These are phyloP conservation scores for Delonix regia DNA, from an alignment of 306 rosid species.

Conservation along the genomic window DNA sequence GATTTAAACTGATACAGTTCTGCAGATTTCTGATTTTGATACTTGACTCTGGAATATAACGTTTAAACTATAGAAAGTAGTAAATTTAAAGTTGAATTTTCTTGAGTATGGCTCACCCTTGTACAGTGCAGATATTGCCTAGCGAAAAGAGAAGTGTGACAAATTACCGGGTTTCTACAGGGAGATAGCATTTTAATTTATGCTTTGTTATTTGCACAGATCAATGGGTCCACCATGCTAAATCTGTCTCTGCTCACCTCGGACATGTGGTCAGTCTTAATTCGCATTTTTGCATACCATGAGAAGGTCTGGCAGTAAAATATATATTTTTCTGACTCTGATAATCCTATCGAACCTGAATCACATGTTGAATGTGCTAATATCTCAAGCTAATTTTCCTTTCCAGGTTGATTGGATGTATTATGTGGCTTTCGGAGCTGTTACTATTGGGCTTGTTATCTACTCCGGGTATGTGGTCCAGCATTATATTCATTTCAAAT, in stretches of 20 bases:
- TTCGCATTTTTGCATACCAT: constrained; percentile 84
- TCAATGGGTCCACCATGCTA: constrained; percentile 87
- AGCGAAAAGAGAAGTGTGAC: neutral
- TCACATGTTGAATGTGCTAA: constrained; percentile 24
- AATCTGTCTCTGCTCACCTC: constrained; percentile 93
- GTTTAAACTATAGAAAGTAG: neutral
- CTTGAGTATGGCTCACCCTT: too few relatives aligned
- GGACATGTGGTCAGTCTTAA: constrained; percentile 96
- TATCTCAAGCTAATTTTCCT: constrained; percentile 38
- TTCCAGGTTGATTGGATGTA: constrained; percentile 97
- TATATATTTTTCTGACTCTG: neutral
- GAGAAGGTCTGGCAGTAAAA: constrained; percentile 67
- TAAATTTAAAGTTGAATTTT: neutral
- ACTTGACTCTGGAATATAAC: constrained; percentile 13
- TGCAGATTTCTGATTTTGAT: constrained; percentile 4
- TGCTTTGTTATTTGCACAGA: constrained; percentile 52
- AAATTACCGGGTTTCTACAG: constrained; percentile 4
- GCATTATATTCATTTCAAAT: constrained; percentile 14
- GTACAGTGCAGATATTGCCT: neutral
- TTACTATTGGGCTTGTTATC: constrained; percentile 69
- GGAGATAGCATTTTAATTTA: neutral
- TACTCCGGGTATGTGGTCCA: constrained; percentile 75
- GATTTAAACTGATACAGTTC: constrained; percentile 28
- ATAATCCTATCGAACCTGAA: neutral
- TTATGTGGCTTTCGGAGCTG: constrained; percentile 81